Conservation (phyloP, 805 yeast genomes). For the Ogataea nakhonphanomensis region DNA sequence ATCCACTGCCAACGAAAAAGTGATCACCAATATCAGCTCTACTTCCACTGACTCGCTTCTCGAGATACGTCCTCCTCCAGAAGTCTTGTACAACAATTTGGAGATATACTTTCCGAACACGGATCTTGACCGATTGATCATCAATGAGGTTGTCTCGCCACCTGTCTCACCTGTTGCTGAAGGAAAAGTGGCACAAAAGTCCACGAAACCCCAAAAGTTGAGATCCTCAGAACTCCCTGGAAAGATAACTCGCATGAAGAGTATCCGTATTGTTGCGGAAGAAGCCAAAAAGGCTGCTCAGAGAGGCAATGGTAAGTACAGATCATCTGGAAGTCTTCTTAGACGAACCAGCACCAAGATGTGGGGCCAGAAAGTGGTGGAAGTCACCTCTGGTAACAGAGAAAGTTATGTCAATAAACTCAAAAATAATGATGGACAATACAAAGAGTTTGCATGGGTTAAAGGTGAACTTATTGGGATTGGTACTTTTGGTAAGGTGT, state of each 20-base stretch:
- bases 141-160: slow-evolving; percentile 62
- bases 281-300: slow-evolving; percentile 75
- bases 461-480: slow-evolving; percentile 95
- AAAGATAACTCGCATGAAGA: slow-evolving; percentile 67
- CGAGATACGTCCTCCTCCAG: slow-evolving; percentile 93
- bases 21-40: slow-evolving; percentile 12
- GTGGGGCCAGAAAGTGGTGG: slow-evolving; percentile 96
- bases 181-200: slow-evolving; percentile 3
- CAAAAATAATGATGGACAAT: slow-evolving; percentile 61
- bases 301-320: slow-evolving; percentile 20
- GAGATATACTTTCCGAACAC: slow-evolving; percentile 92
- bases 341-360: slow-evolving; percentile 84
- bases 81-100: slow-evolving; percentile 84
- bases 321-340: slow-evolving; percentile 36
- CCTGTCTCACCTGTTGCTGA: slow-evolving; percentile 48
- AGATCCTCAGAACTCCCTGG: slow-evolving; percentile 38
- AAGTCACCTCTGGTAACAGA: slow-evolving; percentile 72
- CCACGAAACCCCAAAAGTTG: slow-evolving; percentile 36
- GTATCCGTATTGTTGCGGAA: slow-evolving; percentile 88
- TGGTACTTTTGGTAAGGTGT: slow-evolving; percentile 96
- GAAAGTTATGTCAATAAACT: slow-evolving; percentile 61
- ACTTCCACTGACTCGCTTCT: slow-evolving; percentile 25
- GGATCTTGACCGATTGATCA: slow-evolving; percentile 86
- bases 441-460: slow-evolving; percentile 93
- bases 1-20: slow-evolving; percentile 1